Percentiles rank a stretch among this genome's conserved stretches.
Conservation (phyloP, 768 basidiomycete genomes). For the Kwoniella sp. region DNA sequence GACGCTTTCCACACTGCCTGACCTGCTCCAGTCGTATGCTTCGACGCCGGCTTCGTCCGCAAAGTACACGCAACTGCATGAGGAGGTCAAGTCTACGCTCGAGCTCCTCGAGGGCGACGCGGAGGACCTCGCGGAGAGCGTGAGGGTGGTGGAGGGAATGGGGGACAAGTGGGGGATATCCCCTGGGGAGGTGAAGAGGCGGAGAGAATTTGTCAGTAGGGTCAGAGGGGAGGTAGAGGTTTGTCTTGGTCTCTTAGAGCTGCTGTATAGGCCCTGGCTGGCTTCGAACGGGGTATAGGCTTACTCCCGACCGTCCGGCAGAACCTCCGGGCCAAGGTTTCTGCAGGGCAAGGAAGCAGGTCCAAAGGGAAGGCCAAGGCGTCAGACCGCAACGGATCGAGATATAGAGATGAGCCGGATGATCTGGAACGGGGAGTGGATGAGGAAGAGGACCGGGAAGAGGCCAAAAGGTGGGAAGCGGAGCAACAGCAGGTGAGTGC, state of each 20-base stretch:
- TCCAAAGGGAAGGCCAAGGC: conserved; percentile 19
- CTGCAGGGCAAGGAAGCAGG: neutral
- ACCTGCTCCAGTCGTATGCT: conserved; percentile 16
- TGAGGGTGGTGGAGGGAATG: conserved; percentile 79
- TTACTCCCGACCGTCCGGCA: neutral
- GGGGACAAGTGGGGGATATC: conserved; percentile 83
- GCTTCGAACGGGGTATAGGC: too few species aligned
- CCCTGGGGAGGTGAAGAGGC: conserved; percentile 67
- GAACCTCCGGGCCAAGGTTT: neutral
- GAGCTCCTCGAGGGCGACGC: conserved; percentile 76
- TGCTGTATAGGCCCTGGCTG: neutral
- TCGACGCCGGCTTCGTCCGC: conserved; percentile 9
- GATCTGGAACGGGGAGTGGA: conserved; percentile 16
- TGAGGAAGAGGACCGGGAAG: conserved; percentile 57
- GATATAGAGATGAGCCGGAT: conserved; percentile 32
- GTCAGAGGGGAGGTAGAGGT: conserved; percentile 78
- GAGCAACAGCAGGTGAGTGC: conserved; percentile 72
- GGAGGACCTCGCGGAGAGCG: conserved; percentile 90
- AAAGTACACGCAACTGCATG: conserved; percentile 28
- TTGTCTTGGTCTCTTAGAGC: conserved; percentile 39
- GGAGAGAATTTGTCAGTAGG: conserved; percentile 70
- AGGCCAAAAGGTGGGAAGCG: conserved; percentile 67
- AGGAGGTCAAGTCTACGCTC: conserved; percentile 71
- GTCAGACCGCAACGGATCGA: neutral
- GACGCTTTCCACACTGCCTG: conserved; percentile 19